Conservation (phyloP, 345 rosid species). For the Melaleuca quinquenervia region DNA sequence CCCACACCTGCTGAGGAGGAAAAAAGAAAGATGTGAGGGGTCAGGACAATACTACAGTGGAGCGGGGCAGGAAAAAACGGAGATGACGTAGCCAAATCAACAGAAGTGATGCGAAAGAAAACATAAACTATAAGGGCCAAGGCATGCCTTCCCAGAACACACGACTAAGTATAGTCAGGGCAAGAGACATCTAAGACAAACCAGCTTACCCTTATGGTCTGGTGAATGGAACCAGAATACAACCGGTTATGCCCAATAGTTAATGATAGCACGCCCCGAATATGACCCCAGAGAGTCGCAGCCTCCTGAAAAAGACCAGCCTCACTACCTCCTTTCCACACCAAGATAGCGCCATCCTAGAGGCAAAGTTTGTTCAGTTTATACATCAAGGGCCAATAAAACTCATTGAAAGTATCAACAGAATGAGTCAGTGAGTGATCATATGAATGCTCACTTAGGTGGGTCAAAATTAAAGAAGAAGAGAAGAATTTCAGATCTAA, state of each 20-base stretch:
- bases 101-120: background rate
- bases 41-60: background rate
- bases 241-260: slow-evolving; percentile 15
- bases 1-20: slow-evolving; percentile 41
- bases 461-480: background rate
- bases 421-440: background rate
- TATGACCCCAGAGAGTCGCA: slow-evolving; percentile 26
- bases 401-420: background rate
- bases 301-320: slow-evolving; percentile 21
- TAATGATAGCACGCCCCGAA: slow-evolving; percentile 22
- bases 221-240: slow-evolving; percentile 40
- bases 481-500: background rate
- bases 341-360: slow-evolving; percentile 40
- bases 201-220: slow-evolving; percentile 32
- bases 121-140: background rate
- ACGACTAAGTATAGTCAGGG: background rate
- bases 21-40: background rate
- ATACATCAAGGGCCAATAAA: background rate
- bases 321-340: slow-evolving; percentile 35
- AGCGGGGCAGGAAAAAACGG: background rate
- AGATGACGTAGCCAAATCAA: background rate
- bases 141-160: background rate
- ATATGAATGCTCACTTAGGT: background rate
- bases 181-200: background rate
- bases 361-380: background rate